A percentile compares a stretch with the other conserved stretches of the same genome.
Conservation (phyloP, 495 filamentous ascomycete species). For the Trichoderma erinaceum region DNA sequence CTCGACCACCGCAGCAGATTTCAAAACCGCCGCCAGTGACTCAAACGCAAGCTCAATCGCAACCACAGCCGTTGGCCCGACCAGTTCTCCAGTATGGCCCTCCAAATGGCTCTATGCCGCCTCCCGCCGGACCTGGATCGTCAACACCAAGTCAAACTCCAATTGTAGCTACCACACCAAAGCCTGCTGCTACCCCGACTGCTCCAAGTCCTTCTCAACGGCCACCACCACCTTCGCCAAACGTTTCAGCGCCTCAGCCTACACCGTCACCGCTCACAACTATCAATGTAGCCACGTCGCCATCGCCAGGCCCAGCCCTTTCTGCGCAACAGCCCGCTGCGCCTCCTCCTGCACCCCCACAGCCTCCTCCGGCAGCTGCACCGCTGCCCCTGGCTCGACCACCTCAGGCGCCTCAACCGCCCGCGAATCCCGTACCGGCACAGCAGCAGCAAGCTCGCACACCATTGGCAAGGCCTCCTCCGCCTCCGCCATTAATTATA, state of each 20-base stretch:
- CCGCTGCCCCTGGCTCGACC: slow-evolving; percentile 19
- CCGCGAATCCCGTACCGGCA: slow-evolving; percentile 20
- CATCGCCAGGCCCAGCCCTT: neutral
- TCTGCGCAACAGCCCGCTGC: neutral
- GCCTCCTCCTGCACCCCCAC: slow-evolving; percentile 20
- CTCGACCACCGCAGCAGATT: slow-evolving; percentile 15
- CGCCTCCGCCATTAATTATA: neutral
- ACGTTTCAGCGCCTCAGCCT: neutral
- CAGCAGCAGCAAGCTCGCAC: slow-evolving; percentile 14
- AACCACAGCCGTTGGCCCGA: slow-evolving; percentile 26
- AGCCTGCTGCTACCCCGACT: neutral
- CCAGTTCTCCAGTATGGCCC: slow-evolving; percentile 69
- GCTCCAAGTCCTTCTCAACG: neutral
- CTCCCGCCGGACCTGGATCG: slow-evolving; percentile 43
- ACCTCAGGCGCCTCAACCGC: slow-evolving; percentile 17
- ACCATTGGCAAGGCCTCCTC: slow-evolving; percentile 28
- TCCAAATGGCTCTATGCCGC: slow-evolving; percentile 51
- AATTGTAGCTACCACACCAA: slow-evolving; percentile 15
- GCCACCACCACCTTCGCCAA: slow-evolving; percentile 17
- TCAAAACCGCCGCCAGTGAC: slow-evolving; percentile 23
- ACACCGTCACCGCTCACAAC: neutral
- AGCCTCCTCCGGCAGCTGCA: slow-evolving; percentile 21
- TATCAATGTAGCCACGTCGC: slow-evolving; percentile 5
- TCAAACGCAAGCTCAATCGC: neutral
- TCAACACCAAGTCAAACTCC: slow-evolving; percentile 22